phyloP scores from a whole-genome alignment of 768 basidiomycete species.

The Suillus americanus region DNA sequence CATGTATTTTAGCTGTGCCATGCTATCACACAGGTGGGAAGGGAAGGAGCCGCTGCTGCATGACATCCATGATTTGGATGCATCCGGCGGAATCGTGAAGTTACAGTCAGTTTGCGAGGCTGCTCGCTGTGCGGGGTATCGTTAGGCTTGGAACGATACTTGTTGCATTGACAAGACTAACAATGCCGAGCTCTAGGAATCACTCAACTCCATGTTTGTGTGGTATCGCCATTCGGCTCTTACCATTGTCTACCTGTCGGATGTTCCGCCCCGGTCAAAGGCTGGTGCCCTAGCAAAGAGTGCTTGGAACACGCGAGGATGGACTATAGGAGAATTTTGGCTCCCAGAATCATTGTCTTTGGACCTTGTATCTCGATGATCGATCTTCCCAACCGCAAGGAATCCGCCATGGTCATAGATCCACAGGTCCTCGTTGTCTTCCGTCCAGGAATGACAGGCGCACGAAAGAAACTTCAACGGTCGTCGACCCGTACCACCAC shows the following conservation, averaged over 20 bases:
- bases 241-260: not conserved
- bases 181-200: conserved; percentile 13
- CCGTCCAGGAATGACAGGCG: not conserved
- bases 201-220: not conserved
- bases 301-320: conserved; percentile 2
- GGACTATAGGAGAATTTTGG: not conserved
- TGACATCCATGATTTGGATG: not conserved
- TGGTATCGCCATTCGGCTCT: not conserved
- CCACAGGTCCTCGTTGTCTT: not conserved
- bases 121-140: not conserved
- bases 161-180: conserved; percentile 15
- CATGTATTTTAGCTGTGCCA: not conserved
- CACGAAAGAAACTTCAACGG: not conserved
- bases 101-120: not conserved
- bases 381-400: not conserved
- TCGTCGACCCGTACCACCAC: conserved; percentile 3
- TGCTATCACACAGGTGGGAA: conserved; percentile 7
- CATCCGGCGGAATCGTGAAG: not conserved
- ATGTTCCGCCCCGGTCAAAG: not conserved
- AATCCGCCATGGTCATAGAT: not conserved
- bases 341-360: not conserved
- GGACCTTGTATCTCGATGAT: not conserved
- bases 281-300: not conserved
- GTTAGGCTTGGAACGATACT: not conserved
- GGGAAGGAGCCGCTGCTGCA: not conserved